A percentile compares a stretch with the other conserved stretches of the same genome.
Evolutionary conservation across 192 early-diverging fungal genomes (phyloP).

Genomic region (Tieghemiomyces parasiticus): DNA sequence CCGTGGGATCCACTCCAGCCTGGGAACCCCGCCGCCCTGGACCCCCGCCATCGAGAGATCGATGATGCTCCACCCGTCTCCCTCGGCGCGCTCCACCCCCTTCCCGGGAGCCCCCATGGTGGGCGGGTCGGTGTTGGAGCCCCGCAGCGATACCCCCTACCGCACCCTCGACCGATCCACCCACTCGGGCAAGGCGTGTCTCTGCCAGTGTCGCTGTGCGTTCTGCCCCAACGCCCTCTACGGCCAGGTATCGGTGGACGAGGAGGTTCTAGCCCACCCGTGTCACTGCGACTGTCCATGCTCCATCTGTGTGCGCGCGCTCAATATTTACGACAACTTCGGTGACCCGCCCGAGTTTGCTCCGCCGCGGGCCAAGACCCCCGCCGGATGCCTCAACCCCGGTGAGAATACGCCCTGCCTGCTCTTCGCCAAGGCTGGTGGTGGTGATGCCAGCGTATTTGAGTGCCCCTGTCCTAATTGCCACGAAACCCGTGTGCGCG

Average conservation of each 20-base stretch:
- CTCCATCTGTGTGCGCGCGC: slow-evolving; percentile 7
- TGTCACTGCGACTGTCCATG: slow-evolving; percentile 1
- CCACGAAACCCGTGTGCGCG: not conserved
- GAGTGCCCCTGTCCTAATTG: slow-evolving; percentile 1
- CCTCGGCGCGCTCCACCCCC: not conserved
- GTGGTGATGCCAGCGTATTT: not conserved
- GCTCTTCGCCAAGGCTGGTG: not conserved
- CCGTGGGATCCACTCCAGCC: not conserved
- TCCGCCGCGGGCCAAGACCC: not conserved
- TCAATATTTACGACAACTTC: slow-evolving; percentile 6
- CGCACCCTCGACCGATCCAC: not conserved
- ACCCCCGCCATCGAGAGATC: not conserved
- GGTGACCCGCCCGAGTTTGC: not conserved
- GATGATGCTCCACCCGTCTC: not conserved
- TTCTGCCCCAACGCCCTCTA: not conserved
- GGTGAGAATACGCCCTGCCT: slow-evolving; percentile 1
- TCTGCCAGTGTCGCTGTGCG: not conserved
- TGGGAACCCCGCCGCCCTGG: not conserved
- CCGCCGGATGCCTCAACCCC: slow-evolving; percentile 1
- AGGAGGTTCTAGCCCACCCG: not conserved
- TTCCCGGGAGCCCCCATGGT: not conserved
- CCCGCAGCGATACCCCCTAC: not conserved
- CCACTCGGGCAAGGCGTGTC: not conserved
- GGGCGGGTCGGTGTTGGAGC: not conserved
- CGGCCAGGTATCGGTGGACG: not conserved